These are phyloP conservation scores for Lippia alba DNA, from an alignment of 305 asterid species.

Conservation along the genomic window DNA sequence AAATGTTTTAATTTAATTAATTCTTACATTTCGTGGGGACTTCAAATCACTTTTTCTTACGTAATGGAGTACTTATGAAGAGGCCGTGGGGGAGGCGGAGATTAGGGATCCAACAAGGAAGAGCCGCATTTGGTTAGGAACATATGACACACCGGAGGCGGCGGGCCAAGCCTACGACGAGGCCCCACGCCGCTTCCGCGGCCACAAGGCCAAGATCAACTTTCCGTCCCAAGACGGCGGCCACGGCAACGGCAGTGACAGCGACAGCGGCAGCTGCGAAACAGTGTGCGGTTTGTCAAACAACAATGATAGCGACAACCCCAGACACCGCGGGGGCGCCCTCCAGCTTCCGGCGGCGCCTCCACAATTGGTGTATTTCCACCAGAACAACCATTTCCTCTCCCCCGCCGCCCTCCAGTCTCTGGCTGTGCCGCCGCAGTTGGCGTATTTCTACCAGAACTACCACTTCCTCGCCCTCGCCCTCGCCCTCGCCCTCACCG, in stretches of 20 bases:
- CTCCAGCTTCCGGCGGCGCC: slow-evolving; percentile 18
- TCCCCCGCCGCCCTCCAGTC: slow-evolving; percentile 30
- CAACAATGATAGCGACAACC: slow-evolving; percentile 22
- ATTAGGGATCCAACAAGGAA: slow-evolving; percentile 23
- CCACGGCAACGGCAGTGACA: too few relatives aligned
- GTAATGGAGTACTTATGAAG: too few relatives aligned
- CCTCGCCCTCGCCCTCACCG: too few relatives aligned
- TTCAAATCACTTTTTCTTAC: too few relatives aligned
- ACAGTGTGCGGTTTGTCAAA: not conserved
- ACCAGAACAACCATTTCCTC: slow-evolving; percentile 15
- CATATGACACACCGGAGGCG: slow-evolving; percentile 63
- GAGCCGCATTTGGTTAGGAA: slow-evolving; percentile 54
- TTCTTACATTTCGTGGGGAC: too few relatives aligned
- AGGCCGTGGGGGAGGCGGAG: slow-evolving; percentile 33
- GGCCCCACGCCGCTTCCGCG: slow-evolving; percentile 30
- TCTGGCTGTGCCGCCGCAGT: not conserved
- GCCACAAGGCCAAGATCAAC: slow-evolving; percentile 23
- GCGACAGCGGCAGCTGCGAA: too few relatives aligned
- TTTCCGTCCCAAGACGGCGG: slow-evolving; percentile 21
- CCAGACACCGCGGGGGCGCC: slow-evolving; percentile 38
- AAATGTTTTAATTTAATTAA: too few relatives aligned
- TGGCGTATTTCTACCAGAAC: slow-evolving; percentile 17
- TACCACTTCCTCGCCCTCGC: slow-evolving; percentile 29
- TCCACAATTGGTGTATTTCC: not conserved
- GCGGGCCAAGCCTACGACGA: slow-evolving; percentile 69